Conservation (phyloP, 2,329 filamentous ascomycete species). For the Myotisia sp. region DNA sequence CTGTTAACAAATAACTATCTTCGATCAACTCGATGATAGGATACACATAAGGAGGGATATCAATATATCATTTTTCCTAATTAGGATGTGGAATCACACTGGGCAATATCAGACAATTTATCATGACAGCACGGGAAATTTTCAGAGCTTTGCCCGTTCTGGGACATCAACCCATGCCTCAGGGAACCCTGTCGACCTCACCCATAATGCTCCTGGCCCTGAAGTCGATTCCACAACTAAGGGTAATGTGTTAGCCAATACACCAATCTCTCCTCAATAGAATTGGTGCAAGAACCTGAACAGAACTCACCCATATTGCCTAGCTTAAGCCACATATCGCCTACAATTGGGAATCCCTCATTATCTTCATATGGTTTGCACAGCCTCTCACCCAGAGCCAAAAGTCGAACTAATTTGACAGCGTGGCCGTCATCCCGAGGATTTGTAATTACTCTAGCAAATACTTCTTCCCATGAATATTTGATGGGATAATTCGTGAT, state of each 20-base stretch:
- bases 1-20: too few species aligned
- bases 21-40: too few species aligned
- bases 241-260: neutral
- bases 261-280: conserved; percentile 16
- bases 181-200: conserved; percentile 29
- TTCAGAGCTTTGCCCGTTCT: conserved; percentile 1
- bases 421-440: conserved; percentile 64
- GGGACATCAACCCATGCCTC: conserved; percentile 26
- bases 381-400: conserved; percentile 49
- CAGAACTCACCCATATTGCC: conserved; percentile 29
- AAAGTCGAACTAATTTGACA: conserved; percentile 57
- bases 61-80: too few species aligned
- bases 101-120: too few species aligned
- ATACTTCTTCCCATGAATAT: conserved; percentile 32
- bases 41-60: too few species aligned
- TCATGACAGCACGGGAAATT: too few species aligned
- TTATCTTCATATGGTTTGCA: conserved; percentile 24
- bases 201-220: conserved; percentile 20
- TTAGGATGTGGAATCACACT: too few species aligned
- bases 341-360: conserved; percentile 23
- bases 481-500: conserved; percentile 47
- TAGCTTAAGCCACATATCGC: conserved; percentile 32
- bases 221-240: conserved; percentile 1
- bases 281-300: conserved; percentile 19
- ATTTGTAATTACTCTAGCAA: conserved; percentile 32